Conservation (phyloP, 257 asterid species). For the Eucommia ulmoides region DNA sequence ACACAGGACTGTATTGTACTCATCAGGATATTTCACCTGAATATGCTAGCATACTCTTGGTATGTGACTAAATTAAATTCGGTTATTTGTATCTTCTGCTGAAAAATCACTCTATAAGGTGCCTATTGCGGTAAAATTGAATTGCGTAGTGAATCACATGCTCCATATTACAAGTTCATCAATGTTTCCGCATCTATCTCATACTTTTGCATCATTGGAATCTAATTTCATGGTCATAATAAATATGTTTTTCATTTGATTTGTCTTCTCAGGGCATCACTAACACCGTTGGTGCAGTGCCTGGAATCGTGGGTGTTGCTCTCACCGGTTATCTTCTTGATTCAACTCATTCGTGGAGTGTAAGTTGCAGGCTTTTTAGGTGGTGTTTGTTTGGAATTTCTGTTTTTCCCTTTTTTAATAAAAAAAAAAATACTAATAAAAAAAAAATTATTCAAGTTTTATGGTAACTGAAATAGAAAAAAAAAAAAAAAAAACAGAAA, state of each 20-base stretch:
- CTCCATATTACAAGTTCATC: no score
- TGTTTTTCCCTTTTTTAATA: background rate
- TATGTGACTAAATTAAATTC: conserved; percentile 19
- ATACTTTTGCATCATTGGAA: no score
- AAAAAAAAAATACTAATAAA: no score
- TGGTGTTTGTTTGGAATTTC: background rate
- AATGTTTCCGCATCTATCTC: no score
- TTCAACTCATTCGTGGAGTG: conserved; percentile 96
- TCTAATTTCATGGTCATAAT: no score
- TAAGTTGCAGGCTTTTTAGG: conserved; percentile 24
- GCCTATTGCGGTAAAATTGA: no score
- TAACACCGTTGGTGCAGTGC: conserved; percentile 91
- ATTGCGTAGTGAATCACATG: no score
- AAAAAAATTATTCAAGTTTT: no score
- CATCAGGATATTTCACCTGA: conserved; percentile 99
- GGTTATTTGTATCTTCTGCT: background rate
- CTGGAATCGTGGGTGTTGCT: conserved; percentile 90
- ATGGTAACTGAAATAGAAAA: no score
- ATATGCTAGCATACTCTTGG: conserved; percentile 94
- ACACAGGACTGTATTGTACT: conserved; percentile 77
- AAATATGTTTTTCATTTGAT: background rate
- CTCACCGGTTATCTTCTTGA: conserved; percentile 93
- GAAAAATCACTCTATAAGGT: background rate
- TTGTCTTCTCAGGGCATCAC: conserved; percentile 69
- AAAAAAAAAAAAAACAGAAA: no score